These are phyloP conservation scores for Xylariaceae sp. DNA, from an alignment of 2,329 filamentous ascomycete species.

Conservation along the genomic window DNA sequence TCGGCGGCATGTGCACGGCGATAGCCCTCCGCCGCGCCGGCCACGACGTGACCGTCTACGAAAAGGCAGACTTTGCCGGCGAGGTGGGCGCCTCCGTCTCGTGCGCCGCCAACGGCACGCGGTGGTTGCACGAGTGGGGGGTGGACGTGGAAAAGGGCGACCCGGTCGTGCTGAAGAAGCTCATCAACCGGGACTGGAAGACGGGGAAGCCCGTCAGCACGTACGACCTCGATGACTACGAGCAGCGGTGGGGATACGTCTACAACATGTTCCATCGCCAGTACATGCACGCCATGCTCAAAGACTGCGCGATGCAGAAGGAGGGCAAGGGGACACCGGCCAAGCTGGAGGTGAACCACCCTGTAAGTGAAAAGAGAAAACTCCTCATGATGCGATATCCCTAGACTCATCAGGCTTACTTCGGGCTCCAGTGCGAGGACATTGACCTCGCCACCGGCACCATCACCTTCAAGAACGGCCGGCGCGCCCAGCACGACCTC, in stretches of 20 bases:
- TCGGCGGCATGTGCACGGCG: slow-evolving; percentile 39
- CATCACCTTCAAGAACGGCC: slow-evolving; percentile 51
- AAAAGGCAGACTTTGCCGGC: slow-evolving; percentile 60
- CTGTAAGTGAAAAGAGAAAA: neutral
- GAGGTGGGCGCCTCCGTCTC: slow-evolving; percentile 65
- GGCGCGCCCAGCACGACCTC: slow-evolving; percentile 49
- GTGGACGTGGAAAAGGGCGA: slow-evolving; percentile 62
- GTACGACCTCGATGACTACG: slow-evolving; percentile 46
- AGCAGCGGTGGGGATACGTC: neutral
- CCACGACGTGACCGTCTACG: slow-evolving; percentile 57
- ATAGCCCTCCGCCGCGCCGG: slow-evolving; percentile 44
- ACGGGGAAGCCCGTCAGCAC: slow-evolving; percentile 63
- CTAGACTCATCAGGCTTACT: no score
- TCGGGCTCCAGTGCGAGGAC: slow-evolving; percentile 33
- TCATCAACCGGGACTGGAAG: slow-evolving; percentile 68
- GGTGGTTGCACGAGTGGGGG: slow-evolving; percentile 65
- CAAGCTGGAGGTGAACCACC: neutral
- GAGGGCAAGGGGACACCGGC: neutral
- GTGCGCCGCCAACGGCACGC: slow-evolving; percentile 65
- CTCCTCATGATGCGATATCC: no score
- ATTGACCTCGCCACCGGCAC: slow-evolving; percentile 48
- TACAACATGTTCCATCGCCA: slow-evolving; percentile 62
- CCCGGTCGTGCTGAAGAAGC: slow-evolving; percentile 59
- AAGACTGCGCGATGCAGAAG: neutral
- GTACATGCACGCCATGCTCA: slow-evolving; percentile 35